Evolutionary conservation across 78 protist genomes (phyloP), one percentile per base, ranked within the genome.

Genomic region (Dictyostelium discoideum): DNA sequence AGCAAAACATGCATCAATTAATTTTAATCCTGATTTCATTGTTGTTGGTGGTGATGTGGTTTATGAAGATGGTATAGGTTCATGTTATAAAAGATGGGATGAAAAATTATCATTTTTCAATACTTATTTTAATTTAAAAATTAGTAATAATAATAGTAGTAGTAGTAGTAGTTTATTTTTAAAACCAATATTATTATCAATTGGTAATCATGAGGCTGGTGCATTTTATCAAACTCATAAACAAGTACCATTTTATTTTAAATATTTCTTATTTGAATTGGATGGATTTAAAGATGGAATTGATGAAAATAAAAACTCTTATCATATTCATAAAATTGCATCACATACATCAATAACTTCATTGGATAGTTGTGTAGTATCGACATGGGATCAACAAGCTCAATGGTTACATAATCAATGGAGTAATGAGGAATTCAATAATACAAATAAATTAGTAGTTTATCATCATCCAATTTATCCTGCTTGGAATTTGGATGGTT

Each of bases 141-240:
- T 20, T 50, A 32, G 0, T 20, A 20, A 60, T 60, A 16, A 13
- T 16, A 54, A 54, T 54, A 16, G 2, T 54, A n/a, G n/a, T n/a
- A n/a, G 16, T 54, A 16, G 1, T 16, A 54, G 65, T 54, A 20
- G 26, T 60, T 69, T 69, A 69, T 4, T 20, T 13, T 63, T 84
- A 37, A 84, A 16, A 22, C 87, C 87, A 10, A 26, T 83, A 22
- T 26, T 90, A 0, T 32, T 83, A 18, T 77, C 95, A 14, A 90
- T 90, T 72, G 95, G 95, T 13, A 90, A 90, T 54, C 95, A 90
- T 73, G 95, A 90, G 22, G 95, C 88, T 0, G 95, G 95, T 69
- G 87, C 69, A 29, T 82, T 82, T 84, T 90, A 82, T 72, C 95
- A 90, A 72, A n/a, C 88, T 3, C 13, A 39, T 16, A 32, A 40